Evolutionary conservation across 768 basidiomycete species (phyloP), one percentile per base, ranked within the genome.

Genomic region (Tephrocybe rancida): DNA sequence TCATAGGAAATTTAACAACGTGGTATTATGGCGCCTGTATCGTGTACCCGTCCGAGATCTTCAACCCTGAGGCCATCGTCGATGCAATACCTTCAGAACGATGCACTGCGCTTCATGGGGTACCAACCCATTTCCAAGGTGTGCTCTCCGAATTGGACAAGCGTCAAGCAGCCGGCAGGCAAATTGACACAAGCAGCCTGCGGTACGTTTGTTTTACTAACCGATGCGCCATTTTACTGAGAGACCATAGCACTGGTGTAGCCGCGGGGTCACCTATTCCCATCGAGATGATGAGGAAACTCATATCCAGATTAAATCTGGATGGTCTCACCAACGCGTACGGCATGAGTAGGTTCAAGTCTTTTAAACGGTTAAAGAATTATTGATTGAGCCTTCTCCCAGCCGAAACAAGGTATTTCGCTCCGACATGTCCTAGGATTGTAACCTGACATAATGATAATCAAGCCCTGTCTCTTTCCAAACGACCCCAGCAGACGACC

Each of bases 391-490:
- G n/a, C 18, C 41, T 46, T 32, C 47, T 47, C 54, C 10, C 24
- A 91, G 89, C 89, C 43, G 89, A 90, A 67, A 90, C 88, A 7
- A 87, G 84, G 83, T 82, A 39, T 30, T 45, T 51, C n/a, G 21
- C 8, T 21, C 26, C n/a, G 13, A 21, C 43, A 27, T 27, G 5
- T n/a, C 1, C 39, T 37, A 16, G 35, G 35, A 7, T 8, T 38
- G 14, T 34, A 21, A 22, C 27, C 26, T 3, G n/a, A 19, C 10
- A 27, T 49, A 21, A 27, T 48, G 21, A 42, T 26, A 25, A 3
- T 9, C n/a, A 41, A 90, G 90, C 57, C 91, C 91, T 0, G 90
- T 92, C 0, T 87, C 91, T 0, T 93, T 93, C 72, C 91, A 93
- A 68, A 86, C 90, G 0, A 84, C 80, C 2, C 79, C 84, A 0